Evolutionary conservation across 768 basidiomycete species (phyloP), one percentile per base, ranked within the genome.

Genomic region (Dendrothele bispora): DNA sequence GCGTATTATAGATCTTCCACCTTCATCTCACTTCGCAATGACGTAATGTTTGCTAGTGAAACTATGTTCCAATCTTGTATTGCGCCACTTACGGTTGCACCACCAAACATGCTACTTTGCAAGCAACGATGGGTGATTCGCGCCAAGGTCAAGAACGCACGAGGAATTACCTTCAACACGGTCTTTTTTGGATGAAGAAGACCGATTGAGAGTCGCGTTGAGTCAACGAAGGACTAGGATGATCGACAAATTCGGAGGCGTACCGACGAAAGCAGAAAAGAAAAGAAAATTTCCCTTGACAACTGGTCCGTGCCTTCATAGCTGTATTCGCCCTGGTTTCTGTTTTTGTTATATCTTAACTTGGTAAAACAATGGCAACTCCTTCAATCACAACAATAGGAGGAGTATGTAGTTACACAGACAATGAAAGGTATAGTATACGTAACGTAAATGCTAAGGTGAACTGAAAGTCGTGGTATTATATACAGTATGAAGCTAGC

Each of bases 41-140:
- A 24, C 6, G 35, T 24, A 32, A 52, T 41, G 17, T 41, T 53
- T 84, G 86, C 82, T 0, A 86, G 88, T 0, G 83, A 91, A 49
- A 84, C 84, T 0, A 84, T 86, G 20, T 90, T 91, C 62, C 90
- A 91, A 83, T 90, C 48, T 69, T 91, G 8, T 88, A 91, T 55
- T 86, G 85, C 46, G 87, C 82, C 4, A 71, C 74, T 5, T 91
- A 91, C 61, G 73, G 71, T 49, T 67, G 74, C 1, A 61, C 61
- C 17, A 59, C 61, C 20, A 67, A 63, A 27, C 74, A 89, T 2
- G 79, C 81, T 22, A 91, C 88, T 2, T 71, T 91, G 6, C 89
- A 90, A 53, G 88, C 76, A 0, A 78, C 71, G 38, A 80, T 87
- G 61, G 86, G 86, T 3, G 78, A 83, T 50, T 67, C 71, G 4